Evolutionary conservation across 2,329 filamentous ascomycete genomes (phyloP).

Genomic region (Pseudohalonectria lignicola): DNA sequence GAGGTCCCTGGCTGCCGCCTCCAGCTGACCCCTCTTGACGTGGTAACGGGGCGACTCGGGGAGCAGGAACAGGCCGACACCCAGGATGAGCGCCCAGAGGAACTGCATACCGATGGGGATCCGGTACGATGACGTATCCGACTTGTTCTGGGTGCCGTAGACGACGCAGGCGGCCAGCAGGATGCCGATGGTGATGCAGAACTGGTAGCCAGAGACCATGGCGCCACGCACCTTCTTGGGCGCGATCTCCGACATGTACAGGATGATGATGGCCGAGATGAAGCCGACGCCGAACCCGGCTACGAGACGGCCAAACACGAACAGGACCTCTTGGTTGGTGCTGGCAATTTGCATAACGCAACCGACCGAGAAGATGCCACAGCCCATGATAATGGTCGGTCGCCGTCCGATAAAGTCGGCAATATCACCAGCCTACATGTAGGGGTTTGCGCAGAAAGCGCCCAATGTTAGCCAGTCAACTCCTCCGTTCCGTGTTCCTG

Average conservation of each 20-base stretch:
- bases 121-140: slow-evolving; percentile 59
- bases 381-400: slow-evolving; percentile 61
- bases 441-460: too few species aligned
- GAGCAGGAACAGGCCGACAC: slow-evolving; percentile 58
- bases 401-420: slow-evolving; percentile 67
- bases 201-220: slow-evolving; percentile 56
- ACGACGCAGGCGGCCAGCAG: slow-evolving; percentile 45
- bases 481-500: too few species aligned
- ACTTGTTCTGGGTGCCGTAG: slow-evolving; percentile 55
- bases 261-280: slow-evolving; percentile 67
- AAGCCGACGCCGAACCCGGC: slow-evolving; percentile 73
- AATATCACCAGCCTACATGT: slow-evolving; percentile 53
- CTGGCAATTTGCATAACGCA: slow-evolving; percentile 54
- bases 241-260: slow-evolving; percentile 80
- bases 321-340: slow-evolving; percentile 43
- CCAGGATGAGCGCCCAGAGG: slow-evolving; percentile 69
- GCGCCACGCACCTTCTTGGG: slow-evolving; percentile 52
- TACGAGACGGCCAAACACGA: slow-evolving; percentile 64
- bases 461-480: too few species aligned
- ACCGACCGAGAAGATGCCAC: slow-evolving; percentile 59
- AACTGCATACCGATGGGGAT: slow-evolving; percentile 76
- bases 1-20: slow-evolving; percentile 51
- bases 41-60: slow-evolving; percentile 81
- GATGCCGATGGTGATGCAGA: slow-evolving; percentile 64
- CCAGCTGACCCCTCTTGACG: slow-evolving; percentile 65